Conservation (phyloP, 164 flowering plant species). For the Akebia trifoliata region DNA sequence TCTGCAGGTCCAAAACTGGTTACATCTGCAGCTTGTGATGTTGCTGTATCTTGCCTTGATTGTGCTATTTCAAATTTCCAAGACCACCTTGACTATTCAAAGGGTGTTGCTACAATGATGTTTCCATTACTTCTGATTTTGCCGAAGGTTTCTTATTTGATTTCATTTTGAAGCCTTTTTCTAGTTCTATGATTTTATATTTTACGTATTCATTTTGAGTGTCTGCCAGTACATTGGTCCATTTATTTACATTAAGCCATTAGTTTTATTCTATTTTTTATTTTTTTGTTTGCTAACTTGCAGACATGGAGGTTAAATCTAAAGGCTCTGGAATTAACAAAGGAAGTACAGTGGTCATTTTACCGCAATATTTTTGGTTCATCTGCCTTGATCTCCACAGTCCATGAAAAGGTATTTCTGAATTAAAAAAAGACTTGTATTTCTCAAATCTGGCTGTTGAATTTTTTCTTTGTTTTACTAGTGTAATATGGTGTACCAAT, state of each 20-base stretch:
- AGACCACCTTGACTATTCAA: conserved; percentile 25
- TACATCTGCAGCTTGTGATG: conserved; percentile 39
- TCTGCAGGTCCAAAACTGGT: conserved; percentile 38
- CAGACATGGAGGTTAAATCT: conserved; percentile 65
- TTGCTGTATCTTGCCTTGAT: conserved; percentile 50
- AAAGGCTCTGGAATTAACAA: conserved; percentile 56
- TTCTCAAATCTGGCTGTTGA: not conserved
- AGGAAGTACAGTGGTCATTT: conserved; percentile 55
- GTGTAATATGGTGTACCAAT: not conserved
- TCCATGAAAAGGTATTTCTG: conserved; percentile 34
- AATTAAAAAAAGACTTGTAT: conserved; percentile 27
- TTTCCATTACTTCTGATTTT: conserved; percentile 66
- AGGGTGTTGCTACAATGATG: conserved; percentile 45
- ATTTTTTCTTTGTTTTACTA: not conserved
- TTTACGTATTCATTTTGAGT: not conserved
- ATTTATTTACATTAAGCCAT: conserved; percentile 3
- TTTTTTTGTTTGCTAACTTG: not conserved
- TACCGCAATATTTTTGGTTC: conserved; percentile 33
- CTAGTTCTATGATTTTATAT: not conserved
- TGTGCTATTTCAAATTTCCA: conserved; percentile 27
- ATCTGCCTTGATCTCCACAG: conserved; percentile 11
- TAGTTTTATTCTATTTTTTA: not conserved
- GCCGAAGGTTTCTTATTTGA: conserved; percentile 49
- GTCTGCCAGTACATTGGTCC: not conserved
- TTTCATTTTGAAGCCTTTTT: not conserved